Evolutionary conservation across 371 early-diverging fungal genomes (phyloP), one percentile per base, ranked within the genome.

Genomic region (Ordospora pajunii): DNA sequence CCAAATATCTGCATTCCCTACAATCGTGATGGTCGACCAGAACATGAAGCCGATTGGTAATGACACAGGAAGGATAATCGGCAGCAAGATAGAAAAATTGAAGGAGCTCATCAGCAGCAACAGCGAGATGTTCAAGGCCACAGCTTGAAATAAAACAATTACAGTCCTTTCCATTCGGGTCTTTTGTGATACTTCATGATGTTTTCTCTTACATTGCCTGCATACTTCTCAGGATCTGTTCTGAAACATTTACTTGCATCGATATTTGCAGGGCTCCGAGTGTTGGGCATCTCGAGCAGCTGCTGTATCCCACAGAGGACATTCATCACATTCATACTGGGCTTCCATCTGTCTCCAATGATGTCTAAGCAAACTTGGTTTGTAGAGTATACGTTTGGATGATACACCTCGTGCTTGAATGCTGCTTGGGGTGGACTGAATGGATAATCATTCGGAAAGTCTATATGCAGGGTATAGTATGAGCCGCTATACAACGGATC

Each of bases 351-450:
- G 50, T 75, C 69, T 40, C 68, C 65, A 6, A 84, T 52, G 50
- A 84, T 70, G 65, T 84, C 85, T 19, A 84, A 50, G 58, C 85
- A 84, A 0, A 84, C 78, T n/a, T 63, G 52, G 1, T 77, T 78
- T 48, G 79, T 78, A 23, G 76, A 45, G 70, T 83, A 84, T 4
- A 84, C 76, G 73, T 84, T 84, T 12, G 85, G 85, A 67, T 84
- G 83, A 58, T 69, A 84, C 3, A 84, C 81, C 8, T 49, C 37
- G 12, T 73, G 32, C 22, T 73, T 62, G 74, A 84, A 84, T 8
- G 51, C 51, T 21, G 76, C 73, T 25, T 70, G 46, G 51, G 85
- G 85, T 1, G 85, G 85, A 22, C 49, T 48, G 23, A 67, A 64
- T 22, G 85, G 85, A 64, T 84, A 84, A 12, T 64, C 70, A 23